Evolutionary conservation across 176 grass and related monocot species (phyloP), one percentile per base, ranked within the genome.

Genomic region (Avena eriantha): DNA sequence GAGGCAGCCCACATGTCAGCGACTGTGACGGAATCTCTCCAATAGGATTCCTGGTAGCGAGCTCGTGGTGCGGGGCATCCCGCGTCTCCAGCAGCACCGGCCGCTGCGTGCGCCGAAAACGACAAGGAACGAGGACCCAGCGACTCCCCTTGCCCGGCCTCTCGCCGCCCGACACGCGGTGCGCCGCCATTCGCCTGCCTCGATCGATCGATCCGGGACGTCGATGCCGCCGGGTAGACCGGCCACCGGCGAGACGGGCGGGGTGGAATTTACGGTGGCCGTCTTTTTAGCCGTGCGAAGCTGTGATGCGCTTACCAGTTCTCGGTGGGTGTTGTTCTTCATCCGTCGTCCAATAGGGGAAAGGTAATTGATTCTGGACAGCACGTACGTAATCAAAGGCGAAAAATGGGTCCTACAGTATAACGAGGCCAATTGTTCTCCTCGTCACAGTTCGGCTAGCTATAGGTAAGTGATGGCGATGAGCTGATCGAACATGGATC

Each of bases 151-250:
- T 1, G 11, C 4, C 1, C 4, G 50, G 73, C 80, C 87, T 88
- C 65, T 84, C 76, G 66, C 75, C 11, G n/a, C 31, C 55, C 55
- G 46, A 45, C 76, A 39, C 56, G 82, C 73, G 87, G 66, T 11
- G 76, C 82, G 67, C 56, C 46, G 67, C 67, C 82, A 73, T 26
- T 57, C 47, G 82, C 57, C 8, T 21, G 34, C 34, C 4, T 4
- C 3, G 34, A 15, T 31, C 15, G 29, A 18, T 36, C 16, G 33
- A 59, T 49, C 59, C 50, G 8, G 13, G 69, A 31, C 31, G 65
- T 39, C 51, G 39, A 6, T 63, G 11, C 22, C 4, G 17, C 45
- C 8, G 51, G 51, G 34, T 2, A 2, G 34, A 35, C 34, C 34
- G 34, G 34, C 3, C 3, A 3, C 3, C 3, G 3, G 34, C 3